Evolutionary conservation across 2,329 filamentous ascomycete genomes (phyloP).

Genomic region (Penicillium sp.): DNA sequence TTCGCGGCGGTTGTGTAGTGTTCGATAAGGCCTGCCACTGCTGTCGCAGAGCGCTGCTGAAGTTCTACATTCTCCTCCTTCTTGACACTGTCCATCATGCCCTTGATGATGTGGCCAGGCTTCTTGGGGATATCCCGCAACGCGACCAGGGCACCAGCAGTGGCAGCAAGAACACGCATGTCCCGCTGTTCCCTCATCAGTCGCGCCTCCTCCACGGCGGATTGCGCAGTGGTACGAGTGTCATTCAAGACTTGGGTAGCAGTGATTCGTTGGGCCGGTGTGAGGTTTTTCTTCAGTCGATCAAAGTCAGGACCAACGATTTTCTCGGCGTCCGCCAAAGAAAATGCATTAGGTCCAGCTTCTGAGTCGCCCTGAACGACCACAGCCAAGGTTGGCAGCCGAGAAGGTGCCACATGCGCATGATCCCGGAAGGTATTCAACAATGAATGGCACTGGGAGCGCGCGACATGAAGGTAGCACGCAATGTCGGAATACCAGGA

Average conservation of each 20-base stretch:
- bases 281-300: conserved; percentile 80
- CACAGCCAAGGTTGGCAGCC: conserved; percentile 77
- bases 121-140: conserved; percentile 88
- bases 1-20: conserved; percentile 78
- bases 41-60: conserved; percentile 79
- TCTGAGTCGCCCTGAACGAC: conserved; percentile 91
- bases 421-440: conserved; percentile 89
- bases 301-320: conserved; percentile 84
- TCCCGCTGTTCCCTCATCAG: conserved; percentile 77
- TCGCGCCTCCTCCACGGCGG: conserved; percentile 76
- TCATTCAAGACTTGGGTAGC: conserved; percentile 76
- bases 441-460: conserved; percentile 86
- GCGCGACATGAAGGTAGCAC: conserved; percentile 81
- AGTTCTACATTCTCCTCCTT: conserved; percentile 87
- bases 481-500: conserved; percentile 84
- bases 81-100: conserved; percentile 97
- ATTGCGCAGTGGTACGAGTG: conserved; percentile 65
- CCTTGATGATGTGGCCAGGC: conserved; percentile 87
- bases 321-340: conserved; percentile 80
- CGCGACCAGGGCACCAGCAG: conserved; percentile 84
- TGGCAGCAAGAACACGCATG: conserved; percentile 78
- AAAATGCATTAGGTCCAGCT: conserved; percentile 90
- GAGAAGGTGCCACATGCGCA: conserved; percentile 72
- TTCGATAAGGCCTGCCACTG: conserved; percentile 80
- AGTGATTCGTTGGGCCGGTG: conserved; percentile 82